Conservation (phyloP, 176 grass and related monocot genomes). For the Triticum urartu region DNA sequence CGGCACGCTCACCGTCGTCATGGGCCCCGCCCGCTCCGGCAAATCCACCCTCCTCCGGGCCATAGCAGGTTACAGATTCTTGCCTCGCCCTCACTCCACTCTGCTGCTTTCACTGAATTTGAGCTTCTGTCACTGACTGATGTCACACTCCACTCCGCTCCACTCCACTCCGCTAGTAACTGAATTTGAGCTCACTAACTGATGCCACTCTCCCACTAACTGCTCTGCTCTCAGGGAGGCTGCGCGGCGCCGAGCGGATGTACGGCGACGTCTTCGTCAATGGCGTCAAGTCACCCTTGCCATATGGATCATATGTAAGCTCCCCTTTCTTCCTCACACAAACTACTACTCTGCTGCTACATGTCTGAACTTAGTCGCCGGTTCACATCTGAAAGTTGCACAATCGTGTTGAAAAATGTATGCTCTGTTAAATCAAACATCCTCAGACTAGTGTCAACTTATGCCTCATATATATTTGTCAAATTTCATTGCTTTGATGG, state of each 20-base stretch:
- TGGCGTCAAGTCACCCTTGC: slow-evolving; percentile 59
- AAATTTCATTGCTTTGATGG: neutral
- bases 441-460: neutral
- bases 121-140: neutral
- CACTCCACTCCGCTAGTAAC: too few relatives aligned
- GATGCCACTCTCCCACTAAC: neutral
- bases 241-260: slow-evolving; percentile 52
- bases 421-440: neutral
- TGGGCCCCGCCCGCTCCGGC: slow-evolving; percentile 85
- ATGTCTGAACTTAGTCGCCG: too few relatives aligned
- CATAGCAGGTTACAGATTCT: slow-evolving; percentile 50
- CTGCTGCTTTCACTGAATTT: neutral
- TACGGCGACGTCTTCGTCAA: slow-evolving; percentile 89
- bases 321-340: neutral
- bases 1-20: slow-evolving; percentile 88
- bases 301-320: slow-evolving; percentile 93
- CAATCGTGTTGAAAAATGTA: too few relatives aligned
- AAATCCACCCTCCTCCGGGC: slow-evolving; percentile 87
- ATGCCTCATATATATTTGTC: neutral
- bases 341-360: too few relatives aligned
- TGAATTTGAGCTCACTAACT: neutral
- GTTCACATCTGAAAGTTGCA: too few relatives aligned
- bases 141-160: too few relatives aligned
- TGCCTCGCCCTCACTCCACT: neutral
- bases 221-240: slow-evolving; percentile 43